Evolutionary conservation across 768 basidiomycete species (phyloP).

Genomic region (Vishniacozyma victoriae): DNA sequence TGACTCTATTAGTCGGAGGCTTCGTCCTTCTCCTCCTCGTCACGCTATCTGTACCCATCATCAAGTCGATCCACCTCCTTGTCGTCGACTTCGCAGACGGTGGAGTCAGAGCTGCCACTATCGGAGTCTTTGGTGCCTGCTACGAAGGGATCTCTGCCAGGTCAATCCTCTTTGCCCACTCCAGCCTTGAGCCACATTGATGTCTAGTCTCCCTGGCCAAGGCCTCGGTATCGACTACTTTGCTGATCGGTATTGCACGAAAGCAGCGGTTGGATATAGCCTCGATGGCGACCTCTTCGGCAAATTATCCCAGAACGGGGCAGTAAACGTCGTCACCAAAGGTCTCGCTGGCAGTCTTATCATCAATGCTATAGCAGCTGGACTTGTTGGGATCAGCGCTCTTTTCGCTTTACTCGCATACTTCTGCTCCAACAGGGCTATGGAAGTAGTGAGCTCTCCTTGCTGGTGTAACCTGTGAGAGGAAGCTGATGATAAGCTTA

Average conservation of each 20-base stretch:
- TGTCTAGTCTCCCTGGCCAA: conserved; percentile 34
- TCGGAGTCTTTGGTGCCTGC: conserved; percentile 82
- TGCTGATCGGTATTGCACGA: conserved; percentile 54
- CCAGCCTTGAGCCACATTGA: conserved; percentile 15
- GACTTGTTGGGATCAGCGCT: conserved; percentile 30
- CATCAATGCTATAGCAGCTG: conserved; percentile 33
- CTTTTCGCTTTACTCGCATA: conserved; percentile 37
- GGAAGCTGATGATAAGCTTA: conserved; percentile 12
- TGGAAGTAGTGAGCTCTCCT: conserved; percentile 31
- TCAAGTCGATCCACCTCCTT: conserved; percentile 60
- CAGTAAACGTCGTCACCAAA: conserved; percentile 10
- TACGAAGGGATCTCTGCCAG: conserved; percentile 48
- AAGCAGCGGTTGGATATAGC: conserved; percentile 64
- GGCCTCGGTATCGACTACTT: conserved; percentile 50
- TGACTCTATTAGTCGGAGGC: conserved; percentile 34
- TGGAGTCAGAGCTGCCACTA: conserved; percentile 51
- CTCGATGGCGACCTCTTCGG: conserved; percentile 56
- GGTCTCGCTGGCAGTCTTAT: conserved; percentile 24
- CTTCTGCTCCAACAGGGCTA: conserved; percentile 22
- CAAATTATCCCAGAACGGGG: conserved; percentile 45
- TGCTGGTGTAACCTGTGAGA: not conserved
- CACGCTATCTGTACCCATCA: conserved; percentile 68
- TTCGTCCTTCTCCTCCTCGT: conserved; percentile 73
- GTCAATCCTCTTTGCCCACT: conserved; percentile 6
- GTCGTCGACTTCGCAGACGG: conserved; percentile 50